These are phyloP conservation scores for Colletotrichum karsti DNA, from an alignment of 2,329 filamentous ascomycete species.

Conservation along the genomic window DNA sequence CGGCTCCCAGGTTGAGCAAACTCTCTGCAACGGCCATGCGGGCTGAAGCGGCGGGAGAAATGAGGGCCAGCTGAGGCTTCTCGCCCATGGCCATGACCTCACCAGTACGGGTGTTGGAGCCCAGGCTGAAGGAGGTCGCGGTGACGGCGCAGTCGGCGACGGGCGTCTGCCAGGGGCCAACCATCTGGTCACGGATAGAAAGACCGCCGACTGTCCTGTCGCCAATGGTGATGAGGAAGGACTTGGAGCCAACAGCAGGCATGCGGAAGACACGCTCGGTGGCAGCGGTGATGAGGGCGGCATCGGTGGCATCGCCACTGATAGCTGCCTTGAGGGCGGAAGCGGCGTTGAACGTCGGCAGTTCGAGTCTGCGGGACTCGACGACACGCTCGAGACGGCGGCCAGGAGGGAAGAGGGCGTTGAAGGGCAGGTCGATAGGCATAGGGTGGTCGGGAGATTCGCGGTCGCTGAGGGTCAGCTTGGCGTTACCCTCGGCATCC, in stretches of 20 bases:
- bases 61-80: constrained; percentile 87
- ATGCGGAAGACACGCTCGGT: constrained; percentile 83
- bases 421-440: constrained; percentile 90
- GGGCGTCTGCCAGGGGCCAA: constrained; percentile 94
- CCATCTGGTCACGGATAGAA: constrained; percentile 91
- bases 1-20: constrained; percentile 91
- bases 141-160: constrained; percentile 96
- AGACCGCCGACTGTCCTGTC: constrained; percentile 92
- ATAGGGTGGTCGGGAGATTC: constrained; percentile 78
- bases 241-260: constrained; percentile 94
- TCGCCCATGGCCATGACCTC: constrained; percentile 99
- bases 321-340: constrained; percentile 72
- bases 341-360: constrained; percentile 77
- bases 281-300: constrained; percentile 68
- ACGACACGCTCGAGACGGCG: constrained; percentile 83
- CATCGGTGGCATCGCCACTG: constrained; percentile 59
- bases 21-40: constrained; percentile 97
- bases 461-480: constrained; percentile 82
- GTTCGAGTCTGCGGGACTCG: constrained; percentile 70
- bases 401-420: constrained; percentile 86
- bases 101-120: constrained; percentile 76
- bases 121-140: constrained; percentile 76
- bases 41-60: constrained; percentile 88
- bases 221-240: constrained; percentile 95
- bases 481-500: constrained; percentile 70